Evolutionary conservation across 495 filamentous ascomycete genomes (phyloP).

Genomic region (Annulohypoxylon maeteangense): DNA sequence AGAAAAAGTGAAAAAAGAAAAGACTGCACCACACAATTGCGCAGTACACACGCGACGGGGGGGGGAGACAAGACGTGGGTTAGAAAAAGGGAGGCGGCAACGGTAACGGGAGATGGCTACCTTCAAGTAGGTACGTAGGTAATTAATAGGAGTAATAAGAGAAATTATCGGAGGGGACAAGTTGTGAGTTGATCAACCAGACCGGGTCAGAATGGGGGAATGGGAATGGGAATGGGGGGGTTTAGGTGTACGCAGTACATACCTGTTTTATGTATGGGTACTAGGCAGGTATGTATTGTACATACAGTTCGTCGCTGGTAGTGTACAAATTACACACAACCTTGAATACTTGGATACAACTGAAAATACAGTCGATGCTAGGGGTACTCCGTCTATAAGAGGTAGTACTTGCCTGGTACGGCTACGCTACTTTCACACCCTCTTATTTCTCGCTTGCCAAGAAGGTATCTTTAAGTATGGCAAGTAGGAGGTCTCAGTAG

Average conservation of each 20-base stretch:
- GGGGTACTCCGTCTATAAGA: slow-evolving; percentile 10
- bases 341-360: not conserved
- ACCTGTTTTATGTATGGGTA: slow-evolving; percentile 16
- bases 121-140: slow-evolving; percentile 49
- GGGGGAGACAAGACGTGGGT: slow-evolving; percentile 38
- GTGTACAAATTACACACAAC: not conserved
- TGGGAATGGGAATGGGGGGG: slow-evolving; percentile 27
- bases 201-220: slow-evolving; percentile 45
- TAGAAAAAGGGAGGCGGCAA: slow-evolving; percentile 48
- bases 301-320: not conserved
- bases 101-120: slow-evolving; percentile 49
- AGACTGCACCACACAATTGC: slow-evolving; percentile 48
- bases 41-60: slow-evolving; percentile 45
- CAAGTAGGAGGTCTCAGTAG: not conserved
- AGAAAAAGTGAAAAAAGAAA: slow-evolving; percentile 42
- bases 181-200: slow-evolving; percentile 45
- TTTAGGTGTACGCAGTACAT: slow-evolving; percentile 19
- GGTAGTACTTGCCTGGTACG: slow-evolving; percentile 5
- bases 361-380: not conserved
- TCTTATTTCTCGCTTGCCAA: slow-evolving; percentile 1
- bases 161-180: slow-evolving; percentile 51
- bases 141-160: slow-evolving; percentile 51
- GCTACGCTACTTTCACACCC: not conserved
- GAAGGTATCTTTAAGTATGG: not conserved
- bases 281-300: not conserved